These are phyloP conservation scores for Dactylorhiza incarnata DNA, from an alignment of 106 monocot species.

Conservation along the genomic window DNA sequence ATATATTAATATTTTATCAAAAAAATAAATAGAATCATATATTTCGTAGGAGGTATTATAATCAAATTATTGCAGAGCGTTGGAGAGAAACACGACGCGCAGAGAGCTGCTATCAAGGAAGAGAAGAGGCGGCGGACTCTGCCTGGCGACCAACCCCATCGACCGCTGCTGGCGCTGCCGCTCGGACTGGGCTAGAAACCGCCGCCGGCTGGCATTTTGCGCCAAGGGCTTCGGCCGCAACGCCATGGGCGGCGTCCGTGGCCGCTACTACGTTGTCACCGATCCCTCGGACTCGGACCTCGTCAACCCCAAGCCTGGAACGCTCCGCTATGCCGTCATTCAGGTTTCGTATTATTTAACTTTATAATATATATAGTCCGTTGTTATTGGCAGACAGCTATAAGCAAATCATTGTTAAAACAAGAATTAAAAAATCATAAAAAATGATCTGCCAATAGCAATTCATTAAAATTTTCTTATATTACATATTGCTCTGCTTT, in stretches of 20 bases:
- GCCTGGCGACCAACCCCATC: slow-evolving; percentile 52
- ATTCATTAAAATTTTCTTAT: no score
- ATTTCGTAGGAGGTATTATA: no score
- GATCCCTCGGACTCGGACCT: slow-evolving; percentile 31
- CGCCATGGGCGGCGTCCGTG: slow-evolving; percentile 21
- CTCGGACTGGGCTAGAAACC: slow-evolving; percentile 21
- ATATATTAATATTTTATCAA: not conserved
- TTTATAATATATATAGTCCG: no score
- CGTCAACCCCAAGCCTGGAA: slow-evolving; percentile 34
- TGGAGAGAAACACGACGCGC: slow-evolving; percentile 20
- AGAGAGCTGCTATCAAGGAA: slow-evolving; percentile 6
- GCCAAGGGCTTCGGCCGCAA: slow-evolving; percentile 25
- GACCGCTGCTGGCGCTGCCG: slow-evolving; percentile 61
- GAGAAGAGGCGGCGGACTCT: slow-evolving; percentile 6
- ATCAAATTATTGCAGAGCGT: slow-evolving; percentile 8
- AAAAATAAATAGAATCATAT: not conserved
- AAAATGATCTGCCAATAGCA: no score
- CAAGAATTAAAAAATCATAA: no score
- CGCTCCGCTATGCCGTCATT: slow-evolving; percentile 44
- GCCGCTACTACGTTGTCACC: slow-evolving; percentile 45
- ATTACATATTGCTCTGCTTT: no score
- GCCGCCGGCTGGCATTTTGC: slow-evolving; percentile 27
- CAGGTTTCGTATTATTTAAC: not conserved
- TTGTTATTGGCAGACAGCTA: no score
- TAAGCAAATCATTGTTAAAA: no score